Percentiles rank a stretch among this genome's conserved stretches.
phyloP scores from a whole-genome alignment of 1,284 basidiomycete species.

The Coriolopsis trogii region DNA sequence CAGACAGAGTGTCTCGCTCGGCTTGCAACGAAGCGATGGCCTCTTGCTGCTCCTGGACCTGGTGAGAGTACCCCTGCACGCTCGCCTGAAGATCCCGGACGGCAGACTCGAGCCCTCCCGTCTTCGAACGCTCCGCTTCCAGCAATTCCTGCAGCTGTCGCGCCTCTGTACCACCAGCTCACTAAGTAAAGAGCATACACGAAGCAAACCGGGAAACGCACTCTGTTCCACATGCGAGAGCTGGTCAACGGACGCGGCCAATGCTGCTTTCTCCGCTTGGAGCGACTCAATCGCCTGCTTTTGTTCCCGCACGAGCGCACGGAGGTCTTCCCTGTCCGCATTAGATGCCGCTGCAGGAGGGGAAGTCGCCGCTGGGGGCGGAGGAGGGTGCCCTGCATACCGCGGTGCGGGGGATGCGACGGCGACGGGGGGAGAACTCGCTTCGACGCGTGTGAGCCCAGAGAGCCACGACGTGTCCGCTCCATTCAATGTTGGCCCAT shows the following conservation, averaged over 20 bases:
- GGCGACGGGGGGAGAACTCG: slow-evolving; percentile 24
- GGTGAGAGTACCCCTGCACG: slow-evolving; percentile 11
- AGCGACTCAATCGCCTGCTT: slow-evolving; percentile 67
- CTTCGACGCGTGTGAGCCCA: slow-evolving; percentile 54
- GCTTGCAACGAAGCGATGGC: slow-evolving; percentile 7
- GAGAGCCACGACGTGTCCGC: slow-evolving; percentile 57
- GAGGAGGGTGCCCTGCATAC: slow-evolving; percentile 13
- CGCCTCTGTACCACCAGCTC: slow-evolving; percentile 21
- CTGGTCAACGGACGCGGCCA: slow-evolving; percentile 47
- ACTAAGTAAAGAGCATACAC: not conserved
- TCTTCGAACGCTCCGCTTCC: slow-evolving; percentile 27
- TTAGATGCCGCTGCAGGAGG: slow-evolving; percentile 15
- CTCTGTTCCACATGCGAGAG: slow-evolving; percentile 44
- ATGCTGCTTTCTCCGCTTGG: slow-evolving; percentile 69
- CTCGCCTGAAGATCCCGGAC: slow-evolving; percentile 18
- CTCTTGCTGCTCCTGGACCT: slow-evolving; percentile 13
- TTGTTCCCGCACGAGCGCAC: slow-evolving; percentile 49
- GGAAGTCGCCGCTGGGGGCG: slow-evolving; percentile 10
- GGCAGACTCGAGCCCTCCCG: slow-evolving; percentile 17
- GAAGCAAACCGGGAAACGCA: slow-evolving; percentile 34
- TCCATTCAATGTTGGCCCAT: slow-evolving; percentile 18
- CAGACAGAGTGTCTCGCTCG: slow-evolving; percentile 10
- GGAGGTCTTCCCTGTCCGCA: slow-evolving; percentile 37
- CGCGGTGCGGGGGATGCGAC: slow-evolving; percentile 30
- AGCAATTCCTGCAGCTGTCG: slow-evolving; percentile 28